Percentiles rank a stretch among this genome's conserved stretches.
phyloP scores from a whole-genome alignment of 495 filamentous ascomycete genomes.

The Lepidopterella palustris region DNA sequence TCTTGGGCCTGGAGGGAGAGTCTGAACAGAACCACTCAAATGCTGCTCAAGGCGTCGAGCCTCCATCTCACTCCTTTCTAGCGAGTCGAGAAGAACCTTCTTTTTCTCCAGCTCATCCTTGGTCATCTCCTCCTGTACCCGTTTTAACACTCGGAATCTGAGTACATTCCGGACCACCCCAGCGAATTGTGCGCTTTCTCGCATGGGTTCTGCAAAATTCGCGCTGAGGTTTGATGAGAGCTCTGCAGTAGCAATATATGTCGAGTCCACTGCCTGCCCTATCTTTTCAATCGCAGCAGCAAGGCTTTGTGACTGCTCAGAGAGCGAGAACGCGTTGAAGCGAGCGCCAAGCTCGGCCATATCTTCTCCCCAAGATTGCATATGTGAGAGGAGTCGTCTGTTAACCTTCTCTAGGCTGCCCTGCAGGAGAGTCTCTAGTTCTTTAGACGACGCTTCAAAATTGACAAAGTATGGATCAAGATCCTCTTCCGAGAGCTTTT shows the following conservation, averaged over 20 bases:
- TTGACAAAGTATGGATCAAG: constrained; percentile 91
- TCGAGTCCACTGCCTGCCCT: constrained; percentile 90
- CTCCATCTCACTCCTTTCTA: constrained; percentile 86
- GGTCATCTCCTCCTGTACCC: constrained; percentile 96
- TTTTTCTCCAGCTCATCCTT: constrained; percentile 84
- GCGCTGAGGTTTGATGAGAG: constrained; percentile 74
- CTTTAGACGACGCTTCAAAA: constrained; percentile 80
- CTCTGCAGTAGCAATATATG: constrained; percentile 93
- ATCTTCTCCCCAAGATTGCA: constrained; percentile 75
- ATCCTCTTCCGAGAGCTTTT: constrained; percentile 74
- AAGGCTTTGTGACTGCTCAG: constrained; percentile 78
- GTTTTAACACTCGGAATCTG: constrained; percentile 81
- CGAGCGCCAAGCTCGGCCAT: constrained; percentile 85
- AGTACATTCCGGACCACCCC: constrained; percentile 85
- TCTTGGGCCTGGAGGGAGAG: constrained; percentile 37
- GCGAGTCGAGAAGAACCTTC: constrained; percentile 63
- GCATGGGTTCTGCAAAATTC: constrained; percentile 92
- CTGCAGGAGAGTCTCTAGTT: constrained; percentile 76
- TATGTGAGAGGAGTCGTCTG: constrained; percentile 74
- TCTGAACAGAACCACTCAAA: constrained; percentile 57
- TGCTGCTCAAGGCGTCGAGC: constrained; percentile 90
- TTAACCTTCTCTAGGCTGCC: constrained; percentile 96
- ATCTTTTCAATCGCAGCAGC: constrained; percentile 91
- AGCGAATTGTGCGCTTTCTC: constrained; percentile 94
- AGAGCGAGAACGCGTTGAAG: constrained; percentile 95